Evolutionary conservation across 2,329 filamentous ascomycete genomes (phyloP).

Genomic region (Sporothrix humicola): DNA sequence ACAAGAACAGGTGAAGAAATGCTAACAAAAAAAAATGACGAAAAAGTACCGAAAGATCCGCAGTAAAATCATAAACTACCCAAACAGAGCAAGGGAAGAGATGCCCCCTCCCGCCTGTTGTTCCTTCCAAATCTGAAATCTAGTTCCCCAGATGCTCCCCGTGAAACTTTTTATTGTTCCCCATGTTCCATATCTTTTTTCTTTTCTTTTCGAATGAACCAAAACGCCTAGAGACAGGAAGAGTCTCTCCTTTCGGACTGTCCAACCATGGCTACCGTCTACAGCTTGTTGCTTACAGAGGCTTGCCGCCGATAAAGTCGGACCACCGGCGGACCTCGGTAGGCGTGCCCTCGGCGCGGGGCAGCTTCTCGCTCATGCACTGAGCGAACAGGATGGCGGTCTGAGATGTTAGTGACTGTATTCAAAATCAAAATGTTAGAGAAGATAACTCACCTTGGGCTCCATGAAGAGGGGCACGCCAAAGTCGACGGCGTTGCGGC

Average conservation of each 20-base stretch:
- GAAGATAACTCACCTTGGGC: slow-evolving; percentile 71
- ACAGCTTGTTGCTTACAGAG: slow-evolving; percentile 61
- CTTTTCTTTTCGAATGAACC: slow-evolving; percentile 26
- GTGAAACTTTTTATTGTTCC: slow-evolving; percentile 4
- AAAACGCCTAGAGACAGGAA: slow-evolving; percentile 27
- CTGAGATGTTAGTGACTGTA: slow-evolving; percentile 52
- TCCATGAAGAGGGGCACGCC: slow-evolving; percentile 98
- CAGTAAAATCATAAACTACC: slow-evolving; percentile 7
- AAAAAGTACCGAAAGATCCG: slow-evolving; percentile 16
- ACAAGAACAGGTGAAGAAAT: slow-evolving; percentile 2
- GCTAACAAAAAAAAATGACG: not conserved
- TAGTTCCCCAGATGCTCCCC: not conserved
- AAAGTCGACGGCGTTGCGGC: slow-evolving; percentile 97
- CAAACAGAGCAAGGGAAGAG: not conserved
- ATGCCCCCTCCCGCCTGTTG: not conserved
- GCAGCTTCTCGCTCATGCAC: slow-evolving; percentile 97
- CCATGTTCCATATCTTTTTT: slow-evolving; percentile 24
- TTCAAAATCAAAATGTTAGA: not conserved
- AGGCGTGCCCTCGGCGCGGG: slow-evolving; percentile 84
- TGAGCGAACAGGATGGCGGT: slow-evolving; percentile 94
- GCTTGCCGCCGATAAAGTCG: slow-evolving; percentile 89
- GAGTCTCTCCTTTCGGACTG: slow-evolving; percentile 15
- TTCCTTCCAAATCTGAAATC: not conserved
- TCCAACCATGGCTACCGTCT: not conserved
- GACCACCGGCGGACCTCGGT: slow-evolving; percentile 93